Evolutionary conservation across 108 stramenopile genomes (phyloP), one percentile per base, ranked within the genome.

Genomic region (Schizochytrium sp.): DNA sequence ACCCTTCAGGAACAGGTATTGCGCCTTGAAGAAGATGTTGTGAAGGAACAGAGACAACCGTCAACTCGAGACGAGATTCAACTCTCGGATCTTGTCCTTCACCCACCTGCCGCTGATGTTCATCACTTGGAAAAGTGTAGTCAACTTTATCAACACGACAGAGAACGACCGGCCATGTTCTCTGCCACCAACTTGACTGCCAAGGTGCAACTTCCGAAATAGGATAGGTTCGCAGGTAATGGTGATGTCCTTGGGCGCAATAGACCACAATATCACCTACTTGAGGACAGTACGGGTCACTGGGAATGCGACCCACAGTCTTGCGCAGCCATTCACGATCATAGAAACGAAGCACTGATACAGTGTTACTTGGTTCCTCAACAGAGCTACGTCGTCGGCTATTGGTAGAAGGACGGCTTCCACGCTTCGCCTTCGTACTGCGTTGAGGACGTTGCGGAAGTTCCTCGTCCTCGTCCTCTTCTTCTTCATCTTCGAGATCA

Each of bases 161-260:
- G 0, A 83, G 76, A 55, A 83, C 76, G 28, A 55, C 45, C 12
- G 50, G 53, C 76, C 76, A 83, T 5, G 47, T 83, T 0, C 40
- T 49, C 47, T 83, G 76, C 76, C 76, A 83, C 76, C 76, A 49
- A n/a, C 28, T 47, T 13, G 55, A n/a, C 76, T 83, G 76, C 76
- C 76, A 83, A 0, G 76, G 76, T 10, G 76, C 47, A 47, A 38
- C 53, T 40, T 55, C 53, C 13, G 47, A 55, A 56, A 55, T 40
- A 10, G 76, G 76, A 55, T 38, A 55, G 47, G 49, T n/a, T 5
- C 47, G 47, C 45, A 83, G 28, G 28, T 83, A 83, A 2, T 5
- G 28, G 76, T 55, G 76, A 53, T 83, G 76, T 8, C 76, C 76
- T 83, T 83, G 76, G 12, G 40, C 50, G 3, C 47, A 83, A 53